Evolutionary conservation across 352 stramenopile genomes (phyloP).

Genomic region (Pythium plurisporium): DNA sequence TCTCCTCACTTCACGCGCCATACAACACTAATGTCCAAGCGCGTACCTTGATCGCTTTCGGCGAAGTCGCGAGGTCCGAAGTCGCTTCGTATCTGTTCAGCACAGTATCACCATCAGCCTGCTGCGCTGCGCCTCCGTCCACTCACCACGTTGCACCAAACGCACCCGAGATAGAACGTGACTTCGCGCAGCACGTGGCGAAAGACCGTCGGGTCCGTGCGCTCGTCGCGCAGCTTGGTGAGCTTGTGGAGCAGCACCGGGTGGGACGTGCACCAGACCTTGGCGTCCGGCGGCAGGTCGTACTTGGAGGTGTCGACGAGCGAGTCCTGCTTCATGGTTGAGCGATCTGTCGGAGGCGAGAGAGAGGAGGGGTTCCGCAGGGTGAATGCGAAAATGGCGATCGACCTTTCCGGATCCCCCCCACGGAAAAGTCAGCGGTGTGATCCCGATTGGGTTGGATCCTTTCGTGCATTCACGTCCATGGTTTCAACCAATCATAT

Average conservation of each 20-base stretch:
- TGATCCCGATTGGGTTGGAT: too few relatives aligned
- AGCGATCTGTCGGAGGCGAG: background rate
- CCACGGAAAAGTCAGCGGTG: too few relatives aligned
- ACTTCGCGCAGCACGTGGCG: constrained; percentile 95
- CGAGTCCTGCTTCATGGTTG: constrained; percentile 60
- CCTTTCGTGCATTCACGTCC: too few relatives aligned
- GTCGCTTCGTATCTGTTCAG: constrained; percentile 73
- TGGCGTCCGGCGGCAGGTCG: constrained; percentile 52
- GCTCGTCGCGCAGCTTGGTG: constrained; percentile 93
- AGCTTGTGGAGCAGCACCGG: constrained; percentile 95
- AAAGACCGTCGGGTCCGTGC: constrained; percentile 92
- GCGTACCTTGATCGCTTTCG: constrained; percentile 70
- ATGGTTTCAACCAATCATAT: too few relatives aligned
- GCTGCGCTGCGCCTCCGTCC: constrained; percentile 23
- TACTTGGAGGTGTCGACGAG: constrained; percentile 64
- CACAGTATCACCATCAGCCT: too few relatives aligned
- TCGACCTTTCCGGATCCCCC: too few relatives aligned
- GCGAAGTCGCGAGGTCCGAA: constrained; percentile 52
- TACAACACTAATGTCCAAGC: background rate
- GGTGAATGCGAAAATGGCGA: constrained; percentile 20
- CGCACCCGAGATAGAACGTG: constrained; percentile 97
- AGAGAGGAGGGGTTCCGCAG: background rate
- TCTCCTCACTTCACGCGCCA: too few relatives aligned
- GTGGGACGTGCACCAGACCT: constrained; percentile 86
- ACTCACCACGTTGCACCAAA: constrained; percentile 62